phyloP scores from a whole-genome alignment of 2,329 filamentous ascomycete genomes.

The Neofusicoccum parvum region DNA sequence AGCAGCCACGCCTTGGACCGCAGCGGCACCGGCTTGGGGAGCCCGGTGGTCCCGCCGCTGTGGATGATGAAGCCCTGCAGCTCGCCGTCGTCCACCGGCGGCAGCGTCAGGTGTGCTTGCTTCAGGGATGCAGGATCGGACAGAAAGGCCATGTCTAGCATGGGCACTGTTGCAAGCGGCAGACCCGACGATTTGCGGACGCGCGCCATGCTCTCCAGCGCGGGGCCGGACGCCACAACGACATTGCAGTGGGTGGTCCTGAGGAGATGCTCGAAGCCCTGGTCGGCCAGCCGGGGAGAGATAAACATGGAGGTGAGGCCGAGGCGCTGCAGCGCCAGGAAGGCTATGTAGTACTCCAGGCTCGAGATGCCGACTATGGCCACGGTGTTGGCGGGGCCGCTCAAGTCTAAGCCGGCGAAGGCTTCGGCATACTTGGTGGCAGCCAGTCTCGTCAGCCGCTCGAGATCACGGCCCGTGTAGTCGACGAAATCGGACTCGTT shows the following conservation, averaged over 20 bases:
- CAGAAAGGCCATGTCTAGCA: neutral
- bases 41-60: slow-evolving; percentile 60
- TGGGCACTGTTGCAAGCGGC: neutral
- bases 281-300: slow-evolving; percentile 53
- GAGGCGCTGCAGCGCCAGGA: slow-evolving; percentile 57
- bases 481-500: slow-evolving; percentile 2
- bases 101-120: neutral
- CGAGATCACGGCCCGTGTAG: slow-evolving; percentile 11
- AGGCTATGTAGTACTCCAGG: slow-evolving; percentile 40
- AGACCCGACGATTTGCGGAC: neutral
- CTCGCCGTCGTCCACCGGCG: neutral
- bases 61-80: slow-evolving; percentile 31
- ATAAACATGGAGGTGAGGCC: slow-evolving; percentile 59
- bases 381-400: neutral
- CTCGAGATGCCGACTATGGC: slow-evolving; percentile 12
- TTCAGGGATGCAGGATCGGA: neutral
- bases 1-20: neutral
- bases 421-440: neutral
- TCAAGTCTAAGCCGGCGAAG: neutral
- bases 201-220: neutral
- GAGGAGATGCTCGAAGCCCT: slow-evolving; percentile 15
- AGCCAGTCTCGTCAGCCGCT: slow-evolving; percentile 3
- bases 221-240: neutral
- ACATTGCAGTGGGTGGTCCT: neutral
- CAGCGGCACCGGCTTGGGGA: slow-evolving; percentile 51